These are phyloP conservation scores for Telopea speciosissima DNA, from an alignment of 177 flowering plant species.

Conservation along the genomic window DNA sequence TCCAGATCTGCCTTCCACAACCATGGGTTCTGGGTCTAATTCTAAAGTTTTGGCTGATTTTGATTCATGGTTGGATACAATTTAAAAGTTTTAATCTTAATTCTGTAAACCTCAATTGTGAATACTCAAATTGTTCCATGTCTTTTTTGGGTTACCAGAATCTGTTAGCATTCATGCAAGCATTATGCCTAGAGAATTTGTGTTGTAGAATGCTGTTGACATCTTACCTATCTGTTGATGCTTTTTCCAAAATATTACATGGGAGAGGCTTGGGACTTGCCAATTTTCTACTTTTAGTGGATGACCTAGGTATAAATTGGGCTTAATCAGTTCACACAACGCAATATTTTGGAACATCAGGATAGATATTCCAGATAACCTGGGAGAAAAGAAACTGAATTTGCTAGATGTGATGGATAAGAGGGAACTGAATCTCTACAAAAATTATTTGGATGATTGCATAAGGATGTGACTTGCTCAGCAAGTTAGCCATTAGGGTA, in stretches of 20 bases:
- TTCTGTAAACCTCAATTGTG: neutral
- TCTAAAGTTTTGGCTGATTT: constrained; percentile 53
- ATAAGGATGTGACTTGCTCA: too few species aligned
- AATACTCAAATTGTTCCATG: too few species aligned
- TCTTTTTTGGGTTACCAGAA: too few species aligned
- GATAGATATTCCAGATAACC: neutral
- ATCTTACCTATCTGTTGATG: neutral
- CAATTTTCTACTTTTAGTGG: neutral
- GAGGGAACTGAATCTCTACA: too few species aligned
- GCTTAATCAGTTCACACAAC: neutral
- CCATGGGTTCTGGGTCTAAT: constrained; percentile 27
- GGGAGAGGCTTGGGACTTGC: neutral
- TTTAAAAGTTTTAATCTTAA: constrained; percentile 5
- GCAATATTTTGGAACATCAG: neutral
- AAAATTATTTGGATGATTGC: too few species aligned
- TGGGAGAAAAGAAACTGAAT: neutral
- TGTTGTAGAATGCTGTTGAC: too few species aligned
- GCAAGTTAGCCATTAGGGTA: too few species aligned
- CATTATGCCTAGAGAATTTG: too few species aligned
- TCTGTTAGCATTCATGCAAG: neutral
- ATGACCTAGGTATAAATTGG: neutral
- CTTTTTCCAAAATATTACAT: neutral
- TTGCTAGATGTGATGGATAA: neutral
- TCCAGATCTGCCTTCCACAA: constrained; percentile 10
- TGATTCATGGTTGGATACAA: constrained; percentile 69